Base-by-base conservation (phyloP, 495 filamentous ascomycete genomes). In the Wilcoxina mikolae region DNA sequence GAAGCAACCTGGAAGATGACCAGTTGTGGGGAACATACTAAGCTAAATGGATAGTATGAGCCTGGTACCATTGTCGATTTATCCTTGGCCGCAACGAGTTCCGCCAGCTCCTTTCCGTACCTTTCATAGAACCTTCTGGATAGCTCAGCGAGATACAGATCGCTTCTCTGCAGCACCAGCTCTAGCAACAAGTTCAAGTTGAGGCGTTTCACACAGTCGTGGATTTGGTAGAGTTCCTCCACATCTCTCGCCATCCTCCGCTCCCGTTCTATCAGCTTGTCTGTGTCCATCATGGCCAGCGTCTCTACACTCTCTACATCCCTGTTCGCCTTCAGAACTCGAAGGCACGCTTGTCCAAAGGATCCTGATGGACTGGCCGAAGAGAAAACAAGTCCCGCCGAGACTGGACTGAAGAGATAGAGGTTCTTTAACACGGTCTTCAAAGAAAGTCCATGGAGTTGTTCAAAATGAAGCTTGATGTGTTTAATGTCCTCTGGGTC, bases 21-120 rank as follows among this genome's bases (percentile, higher is more conserved):
- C 38, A 26, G 24, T 11, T 27, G 31, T 12, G 15, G 10, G 15
- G 29, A 26, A 35, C 51, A 28, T 61, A 61, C 60, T 39, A 62
- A 46, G 22, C 55, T 61, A 20, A 23, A 41, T 43, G 60, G 54
- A 23, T 55, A 49, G 48, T 33, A 51, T 5, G 58, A 53, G 11
- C 47, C 41, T 2, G 49, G 49, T 23, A 50, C 53, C 20, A 45
- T 33, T 25, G 48, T 42, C 23, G 56, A 45, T 22, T 41, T 60
- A 22, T 62, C 60, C 53, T 51, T 61, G 4, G 60, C 60, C 15
- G 44, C 31, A 24, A 61, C 56, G 42, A 62, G 55, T 24, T 62
- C 60, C 2, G 56, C 45, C 7, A 62, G 43, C 24, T 61, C 58
- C 15, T 55, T 60, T 23, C 53, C 60, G 25, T 62, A 55, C 4